These are phyloP conservation scores for Naganishia kalamii DNA, from an alignment of 768 basidiomycete species.

Conservation along the genomic window DNA sequence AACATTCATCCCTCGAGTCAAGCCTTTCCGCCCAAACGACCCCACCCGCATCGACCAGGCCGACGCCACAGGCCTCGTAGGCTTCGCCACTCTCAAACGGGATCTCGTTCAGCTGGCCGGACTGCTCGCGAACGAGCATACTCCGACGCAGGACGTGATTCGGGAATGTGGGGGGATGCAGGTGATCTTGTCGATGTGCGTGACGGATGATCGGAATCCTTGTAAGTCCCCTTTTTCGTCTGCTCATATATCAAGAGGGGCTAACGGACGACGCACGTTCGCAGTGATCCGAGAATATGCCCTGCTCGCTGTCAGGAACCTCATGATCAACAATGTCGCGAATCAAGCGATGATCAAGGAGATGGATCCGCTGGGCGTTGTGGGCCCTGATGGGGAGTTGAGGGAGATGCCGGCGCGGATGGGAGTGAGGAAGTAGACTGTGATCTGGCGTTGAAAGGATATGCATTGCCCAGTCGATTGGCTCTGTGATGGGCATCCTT, in stretches of 20 bases:
- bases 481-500: no score
- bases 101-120: slow-evolving; percentile 86
- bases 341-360: slow-evolving; percentile 74
- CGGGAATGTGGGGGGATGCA: slow-evolving; percentile 67
- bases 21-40: slow-evolving; percentile 50
- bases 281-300: slow-evolving; percentile 90
- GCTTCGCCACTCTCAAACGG: slow-evolving; percentile 79
- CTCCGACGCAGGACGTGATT: slow-evolving; percentile 65
- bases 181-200: slow-evolving; percentile 79
- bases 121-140: slow-evolving; percentile 61
- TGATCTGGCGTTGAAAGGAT: no score
- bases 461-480: no score
- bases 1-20: slow-evolving; percentile 73
- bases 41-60: slow-evolving; percentile 23
- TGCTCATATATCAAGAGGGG: not conserved
- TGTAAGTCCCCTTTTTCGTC: slow-evolving; percentile 57
- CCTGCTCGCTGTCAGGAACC: slow-evolving; percentile 70
- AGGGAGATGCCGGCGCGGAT: slow-evolving; percentile 19
- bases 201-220: slow-evolving; percentile 83
- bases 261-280: not conserved
- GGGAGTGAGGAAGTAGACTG: slow-evolving; percentile 7
- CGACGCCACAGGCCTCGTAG: slow-evolving; percentile 38
- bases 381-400: slow-evolving; percentile 56
- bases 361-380: slow-evolving; percentile 59
- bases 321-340: slow-evolving; percentile 67